Base-by-base conservation (phyloP, 2,329 filamentous ascomycete genomes). In the Hypoxylon sp. region DNA sequence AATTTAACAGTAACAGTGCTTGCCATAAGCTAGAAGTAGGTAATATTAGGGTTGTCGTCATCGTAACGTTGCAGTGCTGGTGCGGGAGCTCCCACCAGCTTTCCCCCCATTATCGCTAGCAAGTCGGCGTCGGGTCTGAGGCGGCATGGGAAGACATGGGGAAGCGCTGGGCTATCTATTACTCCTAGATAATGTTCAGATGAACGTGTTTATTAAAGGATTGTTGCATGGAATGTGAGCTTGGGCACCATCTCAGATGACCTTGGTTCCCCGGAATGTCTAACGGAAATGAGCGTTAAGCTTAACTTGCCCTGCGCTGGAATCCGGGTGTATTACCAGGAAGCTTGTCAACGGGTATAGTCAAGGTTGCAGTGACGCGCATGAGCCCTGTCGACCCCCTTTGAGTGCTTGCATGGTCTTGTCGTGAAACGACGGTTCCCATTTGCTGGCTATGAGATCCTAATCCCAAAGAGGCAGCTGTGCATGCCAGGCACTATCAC, bases 401-500 rank as follows among this genome's bases (percentile, higher is more conserved):
- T 64, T 60, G 33, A 65, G 54, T 61, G 65, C 56, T 62, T 58
- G 65, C 58, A 69, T 58, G 56, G 64, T 16, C 42, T 33, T 54
- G 65, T 58, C 60, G 36, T 52, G 42, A 52, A 52, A 40, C 40
- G n/a, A 45, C 51, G 46, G 46, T 49, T 67, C 64, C 58, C 28
- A 74, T 74, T 74, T 64, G 73, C 33, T 22, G 62, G 30, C 14
- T 48, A 11, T 3, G 28, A 18, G 30, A 58, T 60, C 61, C 72
- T 71, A 72, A 68, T 62, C 72, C 71, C 20, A 67, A 75, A 71
- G 18, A 70, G 73, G 73, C 71, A 75, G 72, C 69, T 75, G 69
- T 68, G 7, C 40, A 73, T 70, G 71, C 65, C 71, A 72, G 72
- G 72, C 69, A 63, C 61, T 60, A 70, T 64, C 61, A 67, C 67